Conservation (phyloP, 2,329 filamentous ascomycete genomes). For the Diaporthe sp. region DNA sequence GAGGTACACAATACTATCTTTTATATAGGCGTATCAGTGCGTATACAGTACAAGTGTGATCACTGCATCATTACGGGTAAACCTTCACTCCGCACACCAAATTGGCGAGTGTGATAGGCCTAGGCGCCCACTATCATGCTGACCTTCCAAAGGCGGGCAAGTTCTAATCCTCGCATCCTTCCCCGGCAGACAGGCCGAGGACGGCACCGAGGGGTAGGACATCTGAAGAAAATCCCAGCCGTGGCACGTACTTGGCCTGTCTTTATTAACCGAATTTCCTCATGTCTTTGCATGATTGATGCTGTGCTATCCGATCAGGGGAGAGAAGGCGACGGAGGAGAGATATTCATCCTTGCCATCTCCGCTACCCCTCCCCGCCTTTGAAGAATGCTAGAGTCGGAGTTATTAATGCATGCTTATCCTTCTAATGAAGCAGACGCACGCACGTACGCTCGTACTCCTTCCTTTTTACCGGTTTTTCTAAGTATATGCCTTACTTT, state of each 20-base stretch:
- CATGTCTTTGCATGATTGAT: no score
- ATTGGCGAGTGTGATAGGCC: not conserved
- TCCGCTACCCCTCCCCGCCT: not conserved
- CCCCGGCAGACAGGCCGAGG: constrained; percentile 7
- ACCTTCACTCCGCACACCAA: constrained; percentile 17
- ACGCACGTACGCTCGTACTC: not conserved
- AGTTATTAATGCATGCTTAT: no score
- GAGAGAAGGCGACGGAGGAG: not conserved
- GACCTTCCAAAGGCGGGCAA: constrained; percentile 26
- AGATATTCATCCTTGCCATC: not conserved
- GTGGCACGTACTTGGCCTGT: not conserved
- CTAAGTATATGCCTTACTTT: not conserved
- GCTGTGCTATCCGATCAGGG: not conserved
- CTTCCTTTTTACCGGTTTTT: not conserved
- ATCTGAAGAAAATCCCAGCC: no score
- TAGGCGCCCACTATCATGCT: not conserved
- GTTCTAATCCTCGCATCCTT: not conserved
- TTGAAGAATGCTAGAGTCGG: no score
- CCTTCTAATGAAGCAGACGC: not conserved
- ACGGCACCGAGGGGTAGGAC: not conserved
- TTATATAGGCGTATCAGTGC: not conserved
- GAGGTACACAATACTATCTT: not conserved
- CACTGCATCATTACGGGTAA: constrained; percentile 6
- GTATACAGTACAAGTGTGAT: not conserved
- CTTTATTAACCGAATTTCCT: not conserved